A percentile compares a stretch with the other conserved stretches of the same genome.
phyloP scores from a whole-genome alignment of 495 filamentous ascomycete species.

The Aspergillus ostianus region DNA sequence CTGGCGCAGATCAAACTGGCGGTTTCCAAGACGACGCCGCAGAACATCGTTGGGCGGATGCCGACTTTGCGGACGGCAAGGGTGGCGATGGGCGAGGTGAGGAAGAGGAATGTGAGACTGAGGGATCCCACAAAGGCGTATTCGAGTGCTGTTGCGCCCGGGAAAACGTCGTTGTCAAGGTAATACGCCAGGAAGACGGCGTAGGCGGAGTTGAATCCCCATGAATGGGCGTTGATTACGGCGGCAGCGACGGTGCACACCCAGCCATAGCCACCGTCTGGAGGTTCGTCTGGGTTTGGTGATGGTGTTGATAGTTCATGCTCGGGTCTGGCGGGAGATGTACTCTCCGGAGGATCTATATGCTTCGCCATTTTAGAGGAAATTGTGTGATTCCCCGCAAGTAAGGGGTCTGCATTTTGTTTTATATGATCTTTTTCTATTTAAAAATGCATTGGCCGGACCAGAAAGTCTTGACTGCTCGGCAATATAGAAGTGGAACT shows the following conservation, averaged over 20 bases:
- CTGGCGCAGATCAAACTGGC: conserved; percentile 57
- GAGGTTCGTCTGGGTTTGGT: conserved; percentile 23
- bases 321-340: neutral
- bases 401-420: neutral
- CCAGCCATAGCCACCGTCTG: conserved; percentile 65
- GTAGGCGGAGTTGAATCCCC: conserved; percentile 59
- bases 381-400: neutral
- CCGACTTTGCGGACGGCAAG: conserved; percentile 48
- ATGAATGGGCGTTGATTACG: conserved; percentile 56
- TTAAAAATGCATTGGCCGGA: neutral
- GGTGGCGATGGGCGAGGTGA: conserved; percentile 59
- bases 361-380: neutral
- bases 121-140: conserved; percentile 70
- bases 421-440: neutral
- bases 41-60: conserved; percentile 48
- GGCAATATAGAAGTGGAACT: neutral
- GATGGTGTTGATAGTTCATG: neutral
- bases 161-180: conserved; percentile 51
- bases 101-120: conserved; percentile 54
- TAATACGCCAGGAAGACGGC: conserved; percentile 67
- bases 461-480: neutral
- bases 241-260: conserved; percentile 52
- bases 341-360: neutral
- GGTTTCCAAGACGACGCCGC: conserved; percentile 54
- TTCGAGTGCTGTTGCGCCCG: conserved; percentile 48